Evolutionary conservation across 2,329 filamentous ascomycete genomes (phyloP), one percentile per base, ranked within the genome.

Genomic region (Hypoxylon sp.): DNA sequence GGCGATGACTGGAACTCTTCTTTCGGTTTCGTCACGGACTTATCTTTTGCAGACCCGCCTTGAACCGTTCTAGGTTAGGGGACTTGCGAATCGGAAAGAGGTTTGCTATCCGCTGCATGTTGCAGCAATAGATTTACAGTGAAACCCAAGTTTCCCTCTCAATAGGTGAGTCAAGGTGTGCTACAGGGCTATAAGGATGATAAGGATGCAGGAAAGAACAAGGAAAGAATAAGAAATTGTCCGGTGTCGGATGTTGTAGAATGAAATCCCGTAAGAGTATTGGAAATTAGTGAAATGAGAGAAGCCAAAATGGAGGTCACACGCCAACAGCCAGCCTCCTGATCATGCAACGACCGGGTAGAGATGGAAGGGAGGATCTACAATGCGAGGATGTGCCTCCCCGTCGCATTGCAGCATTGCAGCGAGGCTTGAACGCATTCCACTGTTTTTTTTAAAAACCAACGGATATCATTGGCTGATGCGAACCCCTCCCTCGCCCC

Each of bases 241-340:
- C 65, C 65, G 68, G 61, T 71, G 61, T 70, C 68, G 68, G 68
- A 67, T 37, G 58, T 46, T 8, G 22, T 47, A 59, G 57, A 50
- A 53, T 33, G 39, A 14, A 24, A 57, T 53, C 47, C 29, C 14
- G 51, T 57, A 60, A 59, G 33, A 35, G 35, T 26, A 62, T 67
- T 63, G 19, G 46, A 52, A 66, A 54, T 66, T 64, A 52, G 51
- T 46, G 13, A 60, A 37, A 51, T 61, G 42, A 61, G 37, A 61
- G 53, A 66, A 35, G 61, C 26, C 57, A 48, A 57, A 65, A 51
- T 42, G 14, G 22, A 33, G 63, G 68, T 70, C 68, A 71, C 65
- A 63, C 64, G 67, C 63, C 64, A 59, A 70, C 51, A 35, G 62
- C 63, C 64, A 68, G 65, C 68, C 68, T 70, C 68, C 68, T 70